Evolutionary conservation across 352 stramenopile species (phyloP).

Genomic region (Pythium apleroticum): DNA sequence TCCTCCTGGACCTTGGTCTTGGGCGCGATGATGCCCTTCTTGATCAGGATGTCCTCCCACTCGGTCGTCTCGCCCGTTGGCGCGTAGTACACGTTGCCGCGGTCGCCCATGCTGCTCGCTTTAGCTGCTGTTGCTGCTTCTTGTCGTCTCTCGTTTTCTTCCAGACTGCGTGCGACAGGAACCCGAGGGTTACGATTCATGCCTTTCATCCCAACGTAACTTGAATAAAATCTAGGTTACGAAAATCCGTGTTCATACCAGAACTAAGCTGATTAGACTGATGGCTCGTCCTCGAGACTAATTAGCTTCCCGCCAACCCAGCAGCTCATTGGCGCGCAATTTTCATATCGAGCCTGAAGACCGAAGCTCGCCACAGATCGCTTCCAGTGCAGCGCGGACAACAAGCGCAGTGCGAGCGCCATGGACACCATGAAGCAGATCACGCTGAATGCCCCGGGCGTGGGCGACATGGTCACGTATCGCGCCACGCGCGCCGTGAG

Average conservation of each 20-base stretch:
- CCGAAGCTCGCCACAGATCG: background rate
- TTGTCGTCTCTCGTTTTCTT: slow-evolving; percentile 5
- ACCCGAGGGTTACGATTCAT: background rate
- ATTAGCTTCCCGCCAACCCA: slow-evolving; percentile 5
- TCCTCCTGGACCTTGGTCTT: slow-evolving; percentile 88
- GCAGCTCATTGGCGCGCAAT: slow-evolving; percentile 4
- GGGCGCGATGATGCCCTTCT: slow-evolving; percentile 85
- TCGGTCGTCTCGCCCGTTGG: slow-evolving; percentile 88
- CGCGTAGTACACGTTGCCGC: slow-evolving; percentile 83
- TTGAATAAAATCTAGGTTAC: slow-evolving; percentile 6
- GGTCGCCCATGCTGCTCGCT: slow-evolving; percentile 51
- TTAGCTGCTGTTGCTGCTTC: background rate
- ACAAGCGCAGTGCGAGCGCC: slow-evolving; percentile 3
- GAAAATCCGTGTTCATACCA: background rate
- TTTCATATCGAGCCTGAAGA: background rate
- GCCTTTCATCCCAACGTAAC: background rate
- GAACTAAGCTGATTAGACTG: background rate
- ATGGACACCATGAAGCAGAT: slow-evolving; percentile 85
- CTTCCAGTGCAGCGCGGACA: background rate
- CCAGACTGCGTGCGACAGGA: background rate
- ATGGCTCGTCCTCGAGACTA: slow-evolving; percentile 1
- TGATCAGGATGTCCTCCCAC: slow-evolving; percentile 90
- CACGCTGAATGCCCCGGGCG: slow-evolving; percentile 66
- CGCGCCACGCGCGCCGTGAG: slow-evolving; percentile 34
- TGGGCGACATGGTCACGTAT: slow-evolving; percentile 63